Conservation (phyloP, 2,329 filamentous ascomycete genomes). For the Fusarium sp. region DNA sequence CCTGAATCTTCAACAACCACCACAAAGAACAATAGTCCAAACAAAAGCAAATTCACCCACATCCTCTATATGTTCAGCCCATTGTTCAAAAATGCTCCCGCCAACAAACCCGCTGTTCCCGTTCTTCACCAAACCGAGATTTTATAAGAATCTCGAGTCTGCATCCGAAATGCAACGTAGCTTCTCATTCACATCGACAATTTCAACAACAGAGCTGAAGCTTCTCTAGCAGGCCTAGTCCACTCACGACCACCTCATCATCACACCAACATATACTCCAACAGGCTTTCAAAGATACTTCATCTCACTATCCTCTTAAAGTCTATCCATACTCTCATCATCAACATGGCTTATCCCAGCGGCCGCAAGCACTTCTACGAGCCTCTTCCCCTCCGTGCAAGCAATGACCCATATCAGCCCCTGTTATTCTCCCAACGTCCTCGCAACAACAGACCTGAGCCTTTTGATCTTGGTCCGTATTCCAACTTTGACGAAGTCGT, state of each 20-base stretch:
- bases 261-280: neutral
- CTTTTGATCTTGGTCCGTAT: neutral
- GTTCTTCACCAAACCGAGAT: neutral
- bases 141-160: constrained; percentile 8
- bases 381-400: constrained; percentile 22
- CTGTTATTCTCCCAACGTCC: constrained; percentile 5
- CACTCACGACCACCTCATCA: neutral
- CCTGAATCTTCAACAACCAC: neutral
- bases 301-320: no score
- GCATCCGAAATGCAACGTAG: neutral
- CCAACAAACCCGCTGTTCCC: neutral
- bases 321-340: neutral
- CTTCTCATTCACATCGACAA: neutral
- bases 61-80: constrained; percentile 3
- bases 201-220: neutral
- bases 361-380: neutral
- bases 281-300: neutral
- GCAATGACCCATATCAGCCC: neutral
- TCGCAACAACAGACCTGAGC: constrained; percentile 1
- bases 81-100: constrained; percentile 19
- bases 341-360: constrained; percentile 1
- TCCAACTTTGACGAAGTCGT: neutral
- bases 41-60: neutral
- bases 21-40: neutral
- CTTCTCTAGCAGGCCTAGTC: neutral